A percentile compares a stretch with the other conserved stretches of the same genome.
Evolutionary conservation across 305 asterid species (phyloP).

Genomic region (Nicotiana rustica): DNA sequence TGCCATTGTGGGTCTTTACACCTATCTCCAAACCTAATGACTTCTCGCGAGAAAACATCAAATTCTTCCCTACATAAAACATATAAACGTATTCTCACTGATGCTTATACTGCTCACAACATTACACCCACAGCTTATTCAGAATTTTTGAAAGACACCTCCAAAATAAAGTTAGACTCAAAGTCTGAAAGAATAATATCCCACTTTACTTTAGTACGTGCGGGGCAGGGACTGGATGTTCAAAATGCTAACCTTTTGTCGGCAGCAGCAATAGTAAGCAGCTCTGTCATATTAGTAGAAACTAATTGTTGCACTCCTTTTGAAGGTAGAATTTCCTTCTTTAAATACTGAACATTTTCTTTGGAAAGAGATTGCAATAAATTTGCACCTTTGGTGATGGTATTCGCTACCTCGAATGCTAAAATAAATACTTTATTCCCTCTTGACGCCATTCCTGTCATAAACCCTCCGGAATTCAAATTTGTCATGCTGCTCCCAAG

Average conservation of each 20-base stretch:
- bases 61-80: slow-evolving; percentile 82
- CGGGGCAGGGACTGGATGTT: not conserved
- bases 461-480: slow-evolving; percentile 87
- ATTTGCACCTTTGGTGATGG: slow-evolving; percentile 87
- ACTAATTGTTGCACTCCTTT: slow-evolving; percentile 82
- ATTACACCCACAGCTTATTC: not conserved
- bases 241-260: slow-evolving; percentile 76
- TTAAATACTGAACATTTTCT: slow-evolving; percentile 71
- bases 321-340: slow-evolving; percentile 80
- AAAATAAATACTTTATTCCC: slow-evolving; percentile 78
- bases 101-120: slow-evolving; percentile 24
- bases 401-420: slow-evolving; percentile 98
- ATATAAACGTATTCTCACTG: slow-evolving; percentile 23
- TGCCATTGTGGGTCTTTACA: slow-evolving; percentile 99
- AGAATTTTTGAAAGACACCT: slow-evolving; percentile 9
- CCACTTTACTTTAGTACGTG: not conserved
- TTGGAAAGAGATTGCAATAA: slow-evolving; percentile 84
- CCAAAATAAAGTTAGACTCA: slow-evolving; percentile 4
- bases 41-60: slow-evolving; percentile 89
- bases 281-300: slow-evolving; percentile 86
- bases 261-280: slow-evolving; percentile 88
- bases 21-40: slow-evolving; percentile 88
- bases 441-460: slow-evolving; percentile 70
- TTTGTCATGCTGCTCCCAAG: slow-evolving; percentile 96
- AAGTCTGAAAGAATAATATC: slow-evolving; percentile 14